Evolutionary conservation across 2,329 filamentous ascomycete species (phyloP), one percentile per base, ranked within the genome.

Genomic region (Venturia oleaginea): DNA sequence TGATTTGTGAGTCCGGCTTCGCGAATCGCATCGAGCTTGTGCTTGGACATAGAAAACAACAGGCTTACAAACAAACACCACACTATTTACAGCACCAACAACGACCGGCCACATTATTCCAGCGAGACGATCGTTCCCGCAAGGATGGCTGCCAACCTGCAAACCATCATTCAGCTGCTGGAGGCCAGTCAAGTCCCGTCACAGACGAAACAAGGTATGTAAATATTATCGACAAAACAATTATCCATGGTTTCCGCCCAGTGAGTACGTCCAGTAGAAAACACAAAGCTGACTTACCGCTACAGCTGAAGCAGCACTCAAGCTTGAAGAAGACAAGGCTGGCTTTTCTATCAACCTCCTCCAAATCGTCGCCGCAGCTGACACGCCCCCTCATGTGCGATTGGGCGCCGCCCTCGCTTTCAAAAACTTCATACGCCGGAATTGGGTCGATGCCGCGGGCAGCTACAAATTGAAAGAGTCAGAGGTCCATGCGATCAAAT

Each of bases 391-490:
- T 68, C 93, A 90, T 71, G 94, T 90, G 67, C 87, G 94, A 67
- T 86, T 99, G 51, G 86, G 93, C 7, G 91, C 90, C 71, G 91
- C 94, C 34, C 83, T 99, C 66, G 94, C 90, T 80, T 99, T 99
- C 84, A 99, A 99, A 79, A 99, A 99, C 80, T 96, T 96, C 76
- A 92, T 99, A 73, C 89, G 90, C 76, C 86, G 89, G 73, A 94
- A 92, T 81, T 99, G 95, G 86, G 90, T 91, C 70, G 86, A 62
- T 76, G 93, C 96, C 73, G 90, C 97, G 77, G 92, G 94, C 73
- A 88, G 89, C 76, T 94, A 99, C 81, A 94, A 92, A 78, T 84
- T 99, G 43, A 86, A 90, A 15, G 75, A 82, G 67, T 84, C 90
- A 69, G 94, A 97, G 80, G 92, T 99, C 43, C 78, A 81, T 34